Evolutionary conservation across 805 yeast species (phyloP), one percentile per base, ranked within the genome.

Genomic region (Starmera dryadoides): DNA sequence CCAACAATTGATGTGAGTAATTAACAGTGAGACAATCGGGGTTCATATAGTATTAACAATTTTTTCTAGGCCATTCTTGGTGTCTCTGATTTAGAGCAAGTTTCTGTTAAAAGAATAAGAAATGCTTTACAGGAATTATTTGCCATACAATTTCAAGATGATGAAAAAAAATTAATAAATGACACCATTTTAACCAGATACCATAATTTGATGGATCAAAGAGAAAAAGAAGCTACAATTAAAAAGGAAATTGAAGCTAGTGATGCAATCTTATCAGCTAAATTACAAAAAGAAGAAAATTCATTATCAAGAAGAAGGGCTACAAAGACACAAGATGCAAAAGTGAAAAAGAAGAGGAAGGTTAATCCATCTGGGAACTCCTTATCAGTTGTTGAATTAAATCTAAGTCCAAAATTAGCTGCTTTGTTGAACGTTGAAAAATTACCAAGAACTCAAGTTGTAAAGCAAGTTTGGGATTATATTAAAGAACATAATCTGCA

Each of bases 51-150:
- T 14, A 19, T 16, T 33, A 34, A 22, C 38, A 23, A 9, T 16
- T 25, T 3, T 4, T n/a, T 28, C 10, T 33, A 77, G 84, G 87
- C 94, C 2, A 83, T 86, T 10, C 60, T 86, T 29, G 65, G 79
- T 36, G 88, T 77, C 6, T 76, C 89, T 1, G 82, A 85, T 49
- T 66, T 83, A 25, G 81, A 80, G 43, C 68, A 73, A 43, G 77
- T 85, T 14, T 76, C 89, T 0, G 87, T 83, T 6, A 82, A 81
- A 56, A 73, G 75, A 53, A 75, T 86, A 19, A 65, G 94, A 44
- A 69, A 71, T 42, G 91, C 89, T 0, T 52, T 86, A n/a, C 86
- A 80, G 53, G 84, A 75, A 44, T 63, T 86, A 25, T 83, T 79
- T 50, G 74, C 71, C 4, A 64, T 71, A 1, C 78, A 81, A 46